These are phyloP conservation scores for Gnomoniopsis sp. DNA, from an alignment of 2,329 filamentous ascomycete genomes.

Conservation along the genomic window DNA sequence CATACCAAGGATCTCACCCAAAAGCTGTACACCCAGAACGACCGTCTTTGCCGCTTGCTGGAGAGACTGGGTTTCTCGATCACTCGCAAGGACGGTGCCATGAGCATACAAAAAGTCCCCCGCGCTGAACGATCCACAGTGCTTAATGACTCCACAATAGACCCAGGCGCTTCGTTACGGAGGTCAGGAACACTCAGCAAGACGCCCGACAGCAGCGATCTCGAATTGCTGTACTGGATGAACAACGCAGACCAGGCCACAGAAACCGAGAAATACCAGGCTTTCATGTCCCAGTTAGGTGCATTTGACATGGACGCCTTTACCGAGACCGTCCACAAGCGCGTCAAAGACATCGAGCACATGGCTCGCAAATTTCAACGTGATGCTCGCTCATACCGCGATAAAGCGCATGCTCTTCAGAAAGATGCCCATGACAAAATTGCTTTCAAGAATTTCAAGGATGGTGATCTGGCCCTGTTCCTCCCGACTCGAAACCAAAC, in stretches of 20 bases:
- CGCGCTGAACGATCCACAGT: slow-evolving; percentile 57
- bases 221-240: slow-evolving; percentile 80
- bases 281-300: slow-evolving; percentile 70
- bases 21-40: slow-evolving; percentile 77
- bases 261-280: slow-evolving; percentile 71
- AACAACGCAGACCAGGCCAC: slow-evolving; percentile 60
- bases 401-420: slow-evolving; percentile 76
- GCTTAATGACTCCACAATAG: slow-evolving; percentile 51
- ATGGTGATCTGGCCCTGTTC: slow-evolving; percentile 91
- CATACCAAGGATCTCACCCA: slow-evolving; percentile 82
- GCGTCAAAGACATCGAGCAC: slow-evolving; percentile 90
- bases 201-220: slow-evolving; percentile 59
- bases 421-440: slow-evolving; percentile 94
- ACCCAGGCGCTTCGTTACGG: slow-evolving; percentile 51
- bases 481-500: slow-evolving; percentile 91
- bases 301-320: slow-evolving; percentile 83
- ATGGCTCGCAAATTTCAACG: slow-evolving; percentile 91
- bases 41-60: slow-evolving; percentile 76
- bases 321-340: slow-evolving; percentile 79
- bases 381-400: slow-evolving; percentile 81
- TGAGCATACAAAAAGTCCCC: slow-evolving; percentile 71
- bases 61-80: slow-evolving; percentile 85
- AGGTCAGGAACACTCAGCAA: slow-evolving; percentile 53
- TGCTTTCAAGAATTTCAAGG: slow-evolving; percentile 91
- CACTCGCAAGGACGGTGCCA: slow-evolving; percentile 66